Evolutionary conservation across 2,329 filamentous ascomycete genomes (phyloP), one percentile per base, ranked within the genome.

Genomic region (Dactylonectria macrodidyma): DNA sequence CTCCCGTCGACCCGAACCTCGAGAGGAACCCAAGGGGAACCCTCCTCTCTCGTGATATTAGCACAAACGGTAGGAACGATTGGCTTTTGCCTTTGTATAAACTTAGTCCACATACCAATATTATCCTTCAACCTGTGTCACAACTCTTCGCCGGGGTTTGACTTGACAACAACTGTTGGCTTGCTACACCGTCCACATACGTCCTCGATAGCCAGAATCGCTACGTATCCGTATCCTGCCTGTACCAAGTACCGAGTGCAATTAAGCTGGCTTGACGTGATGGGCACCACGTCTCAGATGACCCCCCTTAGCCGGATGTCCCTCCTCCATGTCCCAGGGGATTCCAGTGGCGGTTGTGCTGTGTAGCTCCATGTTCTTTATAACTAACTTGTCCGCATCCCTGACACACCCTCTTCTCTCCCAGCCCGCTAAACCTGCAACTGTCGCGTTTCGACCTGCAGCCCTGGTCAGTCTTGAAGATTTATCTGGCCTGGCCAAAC

Each of bases 231-330:
- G 26, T 19, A 51, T 33, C 48, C 26, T 33, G 48, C 26, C 26
- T 30, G 26, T 30, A 30, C 26, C 26, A 30, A 30, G 26, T 7
- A 30, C 26, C 4, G 26, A 30, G 26, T 34, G 34, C 30, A 36
- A 19, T 34, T 52, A 8, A 30, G 16, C 30, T 34, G 50, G 50
- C 50, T 52, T 16, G 30, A 38, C 33, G 19, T 12, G 51, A 36
- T 36, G 26, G 59, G 41, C 22, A 62, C 44, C 47, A 47, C 38
- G 54, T 58, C 64, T 66, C 64, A 66, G 59, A 62, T 66, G 64
- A 59, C 59, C 33, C 26, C 41, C 22, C 19, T 51, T 19, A 11
- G 54, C 44, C 19, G 51, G 24, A 26, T 54, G 24, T 36, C 38
- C 34, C 34, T 51, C 61, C 52, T 59, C 58, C 36, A 22, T n/a